These are phyloP conservation scores for Boletus huronensis DNA, from an alignment of 768 basidiomycete species.

Conservation along the genomic window DNA sequence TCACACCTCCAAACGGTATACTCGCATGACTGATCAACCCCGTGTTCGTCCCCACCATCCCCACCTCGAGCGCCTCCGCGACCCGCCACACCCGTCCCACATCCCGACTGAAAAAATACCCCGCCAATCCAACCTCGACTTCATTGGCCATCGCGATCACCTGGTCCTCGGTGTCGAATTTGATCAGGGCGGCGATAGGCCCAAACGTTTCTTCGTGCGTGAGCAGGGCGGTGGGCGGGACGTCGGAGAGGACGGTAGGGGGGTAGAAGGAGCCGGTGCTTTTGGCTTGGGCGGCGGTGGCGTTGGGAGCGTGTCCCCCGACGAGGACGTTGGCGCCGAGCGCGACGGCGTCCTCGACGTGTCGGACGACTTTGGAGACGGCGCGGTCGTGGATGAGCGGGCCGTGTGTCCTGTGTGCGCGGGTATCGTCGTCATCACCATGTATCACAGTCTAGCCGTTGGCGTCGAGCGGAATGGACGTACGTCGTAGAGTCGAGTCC, in stretches of 20 bases:
- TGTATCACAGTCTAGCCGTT: not conserved
- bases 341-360: constrained; percentile 83
- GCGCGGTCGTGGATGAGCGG: constrained; percentile 89
- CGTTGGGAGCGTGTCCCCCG: constrained; percentile 74
- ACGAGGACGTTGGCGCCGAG: constrained; percentile 86
- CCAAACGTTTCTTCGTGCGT: constrained; percentile 93
- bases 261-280: constrained; percentile 62
- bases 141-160: constrained; percentile 83
- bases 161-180: constrained; percentile 93
- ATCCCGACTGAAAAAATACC: constrained; percentile 90
- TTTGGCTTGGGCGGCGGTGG: constrained; percentile 1
- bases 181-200: constrained; percentile 79
- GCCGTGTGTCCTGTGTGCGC: constrained; percentile 77
- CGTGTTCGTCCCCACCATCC: constrained; percentile 87
- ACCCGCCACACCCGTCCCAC: constrained; percentile 91
- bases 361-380: constrained; percentile 77
- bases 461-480: constrained; percentile 21
- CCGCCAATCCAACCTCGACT: constrained; percentile 82
- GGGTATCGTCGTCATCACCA: not conserved
- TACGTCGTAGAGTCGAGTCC: constrained; percentile 78
- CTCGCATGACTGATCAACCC: constrained; percentile 72
- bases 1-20: constrained; percentile 88
- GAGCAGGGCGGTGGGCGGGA: constrained; percentile 62
- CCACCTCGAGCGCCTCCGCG: constrained; percentile 90
- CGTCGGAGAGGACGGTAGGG: constrained; percentile 88